A percentile compares a stretch with the other conserved stretches of the same genome.
Evolutionary conservation across 1,284 basidiomycete species (phyloP).

Genomic region (Polyporus tsugae): DNA sequence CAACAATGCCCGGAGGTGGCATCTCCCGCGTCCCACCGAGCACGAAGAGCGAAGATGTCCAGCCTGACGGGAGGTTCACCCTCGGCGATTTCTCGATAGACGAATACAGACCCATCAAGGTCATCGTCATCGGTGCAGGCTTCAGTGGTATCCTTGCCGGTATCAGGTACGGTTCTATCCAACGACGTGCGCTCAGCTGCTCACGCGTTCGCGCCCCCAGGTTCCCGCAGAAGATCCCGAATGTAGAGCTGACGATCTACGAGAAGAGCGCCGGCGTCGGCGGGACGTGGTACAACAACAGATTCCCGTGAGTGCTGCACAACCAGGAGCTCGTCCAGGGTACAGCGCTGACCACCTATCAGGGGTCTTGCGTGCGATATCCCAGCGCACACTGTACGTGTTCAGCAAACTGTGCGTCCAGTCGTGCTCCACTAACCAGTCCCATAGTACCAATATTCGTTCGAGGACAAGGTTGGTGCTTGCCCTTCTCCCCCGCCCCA

Average conservation of each 20-base stretch:
- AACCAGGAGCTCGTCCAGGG: neutral
- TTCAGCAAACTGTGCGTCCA: neutral
- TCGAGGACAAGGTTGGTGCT: slow-evolving; percentile 54
- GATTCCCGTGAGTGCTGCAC: slow-evolving; percentile 40
- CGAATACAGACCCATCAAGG: slow-evolving; percentile 57
- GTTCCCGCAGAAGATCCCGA: slow-evolving; percentile 59
- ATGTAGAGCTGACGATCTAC: slow-evolving; percentile 63
- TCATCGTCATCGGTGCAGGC: slow-evolving; percentile 62
- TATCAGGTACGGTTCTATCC: slow-evolving; percentile 46
- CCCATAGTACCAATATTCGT: slow-evolving; percentile 65
- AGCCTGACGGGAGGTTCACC: slow-evolving; percentile 7
- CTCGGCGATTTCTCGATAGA: slow-evolving; percentile 50
- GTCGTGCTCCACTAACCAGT: neutral
- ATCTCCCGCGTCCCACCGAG: neutral
- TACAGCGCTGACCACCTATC: slow-evolving; percentile 22
- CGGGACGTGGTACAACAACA: slow-evolving; percentile 59
- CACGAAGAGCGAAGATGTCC: neutral
- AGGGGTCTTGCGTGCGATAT: slow-evolving; percentile 63
- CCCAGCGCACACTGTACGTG: slow-evolving; percentile 58
- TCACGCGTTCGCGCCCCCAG: slow-evolving; percentile 36
- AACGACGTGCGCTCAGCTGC: neutral
- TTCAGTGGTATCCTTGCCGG: slow-evolving; percentile 64
- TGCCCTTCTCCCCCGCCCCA: neutral
- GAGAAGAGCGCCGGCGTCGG: slow-evolving; percentile 64
- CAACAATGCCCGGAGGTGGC: slow-evolving; percentile 4